These are phyloP conservation scores for Allantophomopsis cytisporea DNA, from an alignment of 2,329 filamentous ascomycete species.

Conservation along the genomic window DNA sequence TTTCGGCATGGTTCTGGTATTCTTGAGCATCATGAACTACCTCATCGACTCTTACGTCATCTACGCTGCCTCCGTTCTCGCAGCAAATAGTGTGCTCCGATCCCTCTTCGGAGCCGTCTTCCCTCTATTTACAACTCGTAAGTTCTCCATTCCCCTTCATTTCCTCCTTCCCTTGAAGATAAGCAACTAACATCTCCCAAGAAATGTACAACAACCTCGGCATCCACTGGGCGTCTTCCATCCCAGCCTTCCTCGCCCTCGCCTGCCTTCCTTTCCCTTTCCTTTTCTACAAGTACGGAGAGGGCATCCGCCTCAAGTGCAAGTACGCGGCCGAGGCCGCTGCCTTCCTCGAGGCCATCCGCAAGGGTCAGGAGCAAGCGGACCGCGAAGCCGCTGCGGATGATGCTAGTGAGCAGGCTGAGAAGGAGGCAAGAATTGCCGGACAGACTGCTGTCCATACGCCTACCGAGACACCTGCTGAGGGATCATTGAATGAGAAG, in stretches of 20 bases:
- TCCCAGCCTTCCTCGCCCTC: conserved; percentile 63
- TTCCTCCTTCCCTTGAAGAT: background rate
- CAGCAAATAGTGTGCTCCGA: conserved; percentile 58
- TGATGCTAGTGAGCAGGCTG: too few relatives aligned
- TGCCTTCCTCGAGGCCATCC: background rate
- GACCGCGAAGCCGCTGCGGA: too few relatives aligned
- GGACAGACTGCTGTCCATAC: too few relatives aligned
- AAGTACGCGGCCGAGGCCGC: conserved; percentile 58
- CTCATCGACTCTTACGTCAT: conserved; percentile 57
- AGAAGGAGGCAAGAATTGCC: too few relatives aligned
- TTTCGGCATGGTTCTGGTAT: conserved; percentile 43
- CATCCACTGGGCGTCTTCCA: conserved; percentile 61
- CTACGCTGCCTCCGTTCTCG: conserved; percentile 63
- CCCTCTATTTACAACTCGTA: conserved; percentile 50
- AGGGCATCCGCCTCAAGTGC: conserved; percentile 47
- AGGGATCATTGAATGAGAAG: too few relatives aligned
- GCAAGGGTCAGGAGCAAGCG: background rate
- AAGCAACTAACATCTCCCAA: conserved; percentile 1
- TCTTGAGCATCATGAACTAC: conserved; percentile 53
- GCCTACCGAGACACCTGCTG: too few relatives aligned
- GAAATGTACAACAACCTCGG: conserved; percentile 31
- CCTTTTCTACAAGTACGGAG: conserved; percentile 63
- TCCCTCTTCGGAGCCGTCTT: conserved; percentile 62
- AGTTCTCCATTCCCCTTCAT: conserved; percentile 7
- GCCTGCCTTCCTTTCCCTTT: conserved; percentile 63